Percentiles rank a stretch among this genome's conserved stretches.
These are phyloP conservation scores for Uromyces viciae-fabae DNA, from an alignment of 1,284 basidiomycete species.

Conservation along the genomic window DNA sequence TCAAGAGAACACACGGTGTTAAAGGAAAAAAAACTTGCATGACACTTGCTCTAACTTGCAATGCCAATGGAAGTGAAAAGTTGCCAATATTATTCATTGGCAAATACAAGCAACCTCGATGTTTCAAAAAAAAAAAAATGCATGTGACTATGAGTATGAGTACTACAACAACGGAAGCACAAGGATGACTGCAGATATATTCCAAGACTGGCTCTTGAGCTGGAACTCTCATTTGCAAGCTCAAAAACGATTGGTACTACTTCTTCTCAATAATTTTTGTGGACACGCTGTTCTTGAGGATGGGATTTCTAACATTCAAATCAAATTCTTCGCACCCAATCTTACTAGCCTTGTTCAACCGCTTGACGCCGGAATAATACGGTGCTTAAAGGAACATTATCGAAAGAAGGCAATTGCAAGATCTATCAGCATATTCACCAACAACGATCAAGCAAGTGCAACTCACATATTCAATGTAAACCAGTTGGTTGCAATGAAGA, in stretches of 20 bases:
- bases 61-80: conserved; percentile 2
- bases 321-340: background rate
- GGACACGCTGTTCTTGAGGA: background rate
- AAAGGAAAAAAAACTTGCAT: conserved; percentile 4
- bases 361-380: conserved; percentile 11
- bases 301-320: background rate
- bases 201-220: conserved; percentile 10
- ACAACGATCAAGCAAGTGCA: background rate
- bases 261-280: conserved; percentile 3
- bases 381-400: background rate
- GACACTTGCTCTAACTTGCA: conserved; percentile 5
- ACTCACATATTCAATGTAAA: background rate
- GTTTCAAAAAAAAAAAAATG: background rate
- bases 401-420: background rate
- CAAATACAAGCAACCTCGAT: background rate
- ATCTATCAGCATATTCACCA: background rate
- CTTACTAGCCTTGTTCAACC: conserved; percentile 4
- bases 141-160: background rate
- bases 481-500: background rate
- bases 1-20: background rate
- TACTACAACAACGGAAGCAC: conserved; percentile 8
- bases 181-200: background rate
- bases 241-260: background rate
- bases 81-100: conserved; percentile 14
- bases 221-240: background rate